Percentiles rank a stretch among this genome's conserved stretches.
phyloP scores from a whole-genome alignment of 768 basidiomycete species.

The Paxillus rubicundulus region DNA sequence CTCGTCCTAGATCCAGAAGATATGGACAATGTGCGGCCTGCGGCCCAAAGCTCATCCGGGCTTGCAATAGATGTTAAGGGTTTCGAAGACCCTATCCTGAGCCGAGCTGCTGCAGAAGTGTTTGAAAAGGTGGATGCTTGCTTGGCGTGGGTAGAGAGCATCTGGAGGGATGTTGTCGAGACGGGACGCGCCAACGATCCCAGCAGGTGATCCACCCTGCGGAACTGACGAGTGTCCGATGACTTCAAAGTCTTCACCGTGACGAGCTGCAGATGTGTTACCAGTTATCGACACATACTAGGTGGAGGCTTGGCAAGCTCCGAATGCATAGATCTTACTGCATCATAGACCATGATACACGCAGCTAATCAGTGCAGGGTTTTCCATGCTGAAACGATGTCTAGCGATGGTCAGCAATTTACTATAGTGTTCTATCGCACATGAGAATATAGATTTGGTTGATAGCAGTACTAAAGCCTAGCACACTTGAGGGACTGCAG shows the following conservation, averaged over 20 bases:
- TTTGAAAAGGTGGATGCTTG: conserved; percentile 39
- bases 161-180: conserved; percentile 49
- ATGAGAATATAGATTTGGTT: too few relatives aligned
- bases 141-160: conserved; percentile 53
- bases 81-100: conserved; percentile 63
- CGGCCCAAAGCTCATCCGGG: background rate
- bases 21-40: conserved; percentile 8
- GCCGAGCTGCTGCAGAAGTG: conserved; percentile 40
- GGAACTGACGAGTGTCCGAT: background rate
- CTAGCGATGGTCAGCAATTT: too few relatives aligned
- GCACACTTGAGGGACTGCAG: too few relatives aligned
- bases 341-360: too few relatives aligned
- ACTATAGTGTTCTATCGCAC: too few relatives aligned
- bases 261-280: too few relatives aligned
- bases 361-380: too few relatives aligned
- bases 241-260: background rate
- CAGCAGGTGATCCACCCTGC: background rate
- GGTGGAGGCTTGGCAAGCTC: too few relatives aligned
- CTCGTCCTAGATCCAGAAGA: conserved; percentile 26
- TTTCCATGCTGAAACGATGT: too few relatives aligned
- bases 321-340: too few relatives aligned
- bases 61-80: conserved; percentile 46
- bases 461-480: too few relatives aligned
- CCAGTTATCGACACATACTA: too few relatives aligned
- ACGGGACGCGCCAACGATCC: background rate